A percentile compares a stretch with the other conserved stretches of the same genome.
These are phyloP conservation scores for Globisporangium cystogenes DNA, from an alignment of 352 stramenopile species.

Conservation along the genomic window DNA sequence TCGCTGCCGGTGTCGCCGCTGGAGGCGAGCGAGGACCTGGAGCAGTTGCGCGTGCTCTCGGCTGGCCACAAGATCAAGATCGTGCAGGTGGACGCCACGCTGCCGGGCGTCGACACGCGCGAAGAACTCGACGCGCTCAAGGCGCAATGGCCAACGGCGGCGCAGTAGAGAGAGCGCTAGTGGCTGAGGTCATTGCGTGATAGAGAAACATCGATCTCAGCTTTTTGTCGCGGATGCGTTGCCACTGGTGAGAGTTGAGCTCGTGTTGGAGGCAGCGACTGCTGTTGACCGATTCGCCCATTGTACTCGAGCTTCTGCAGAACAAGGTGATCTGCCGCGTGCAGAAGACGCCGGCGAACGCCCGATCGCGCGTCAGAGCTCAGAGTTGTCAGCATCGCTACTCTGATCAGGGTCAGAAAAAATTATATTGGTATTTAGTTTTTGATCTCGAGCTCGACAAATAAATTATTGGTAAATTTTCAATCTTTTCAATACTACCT, in stretches of 20 bases:
- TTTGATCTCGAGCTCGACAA: too few relatives aligned
- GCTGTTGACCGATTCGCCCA: too few relatives aligned
- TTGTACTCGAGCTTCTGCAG: too few relatives aligned
- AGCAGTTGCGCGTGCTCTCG: slow-evolving; percentile 82
- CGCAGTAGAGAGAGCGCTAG: neutral
- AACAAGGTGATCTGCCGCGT: slow-evolving; percentile 76
- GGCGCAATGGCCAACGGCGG: slow-evolving; percentile 11
- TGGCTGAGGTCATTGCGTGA: neutral
- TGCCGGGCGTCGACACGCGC: slow-evolving; percentile 67
- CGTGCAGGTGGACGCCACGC: slow-evolving; percentile 48
- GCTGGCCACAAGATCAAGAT: slow-evolving; percentile 69
- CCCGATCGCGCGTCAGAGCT: slow-evolving; percentile 67
- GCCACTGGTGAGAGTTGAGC: too few relatives aligned
- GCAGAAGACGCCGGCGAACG: slow-evolving; percentile 76
- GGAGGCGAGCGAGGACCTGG: slow-evolving; percentile 68
- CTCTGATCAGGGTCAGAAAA: too few relatives aligned
- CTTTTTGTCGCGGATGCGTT: slow-evolving; percentile 49
- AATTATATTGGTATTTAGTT: too few relatives aligned
- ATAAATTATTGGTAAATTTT: too few relatives aligned
- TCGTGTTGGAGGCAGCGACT: too few relatives aligned
- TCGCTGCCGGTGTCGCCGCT: slow-evolving; percentile 44
- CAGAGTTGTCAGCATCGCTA: too few relatives aligned
- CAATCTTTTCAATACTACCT: too few relatives aligned
- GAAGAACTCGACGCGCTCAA: slow-evolving; percentile 56
- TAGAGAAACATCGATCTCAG: slow-evolving; percentile 27